Conservation (phyloP, 2,329 filamentous ascomycete genomes). For the Aspergillus terreus region DNA sequence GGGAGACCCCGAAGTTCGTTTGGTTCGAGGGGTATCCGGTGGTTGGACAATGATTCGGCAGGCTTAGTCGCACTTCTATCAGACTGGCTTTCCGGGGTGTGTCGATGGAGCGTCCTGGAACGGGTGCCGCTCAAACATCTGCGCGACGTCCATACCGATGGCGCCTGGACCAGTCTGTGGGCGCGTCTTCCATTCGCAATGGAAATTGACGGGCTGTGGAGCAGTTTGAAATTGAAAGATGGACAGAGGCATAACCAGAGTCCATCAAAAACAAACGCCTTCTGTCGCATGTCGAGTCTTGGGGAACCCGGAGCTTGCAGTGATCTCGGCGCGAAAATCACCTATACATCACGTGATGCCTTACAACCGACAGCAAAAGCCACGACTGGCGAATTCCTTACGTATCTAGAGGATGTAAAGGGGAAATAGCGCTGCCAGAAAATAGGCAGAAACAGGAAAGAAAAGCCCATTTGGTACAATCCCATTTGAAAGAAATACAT, state of each 20-base stretch:
- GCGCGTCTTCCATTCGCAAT: slow-evolving; percentile 11
- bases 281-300: slow-evolving; percentile 31
- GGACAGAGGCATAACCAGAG: slow-evolving; percentile 42
- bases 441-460: background rate
- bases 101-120: background rate
- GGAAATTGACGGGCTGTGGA: slow-evolving; percentile 13
- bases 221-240: slow-evolving; percentile 23
- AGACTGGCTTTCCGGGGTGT: background rate
- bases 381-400: background rate
- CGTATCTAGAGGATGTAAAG: background rate
- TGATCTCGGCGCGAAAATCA: background rate
- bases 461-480: slow-evolving; percentile 20
- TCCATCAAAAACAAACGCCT: slow-evolving; percentile 31
- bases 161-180: slow-evolving; percentile 5
- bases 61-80: background rate
- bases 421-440: no score
- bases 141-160: slow-evolving; percentile 9
- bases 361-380: background rate
- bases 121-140: slow-evolving; percentile 18
- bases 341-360: slow-evolving; percentile 16
- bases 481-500: slow-evolving; percentile 25
- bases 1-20: background rate
- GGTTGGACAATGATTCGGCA: background rate
- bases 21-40: background rate
- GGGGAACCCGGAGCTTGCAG: background rate